phyloP scores from a whole-genome alignment of 345 rosid species.

The Aquilaria yunnanensis region DNA sequence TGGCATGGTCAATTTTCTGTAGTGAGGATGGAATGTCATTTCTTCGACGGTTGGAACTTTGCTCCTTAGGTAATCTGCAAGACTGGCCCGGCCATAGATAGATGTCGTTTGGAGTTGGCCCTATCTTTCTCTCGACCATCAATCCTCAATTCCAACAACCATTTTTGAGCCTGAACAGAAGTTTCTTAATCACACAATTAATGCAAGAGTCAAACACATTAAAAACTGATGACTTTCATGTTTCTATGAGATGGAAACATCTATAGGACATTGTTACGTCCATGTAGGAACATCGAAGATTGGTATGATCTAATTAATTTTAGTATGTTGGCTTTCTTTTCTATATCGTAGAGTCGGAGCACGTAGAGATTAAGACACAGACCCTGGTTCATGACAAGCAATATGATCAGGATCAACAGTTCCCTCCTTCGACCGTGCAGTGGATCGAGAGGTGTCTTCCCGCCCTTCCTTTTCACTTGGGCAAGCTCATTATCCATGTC shows the following conservation, averaged over 20 bases:
- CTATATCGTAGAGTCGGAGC: background rate
- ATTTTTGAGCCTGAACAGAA: background rate
- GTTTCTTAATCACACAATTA: background rate
- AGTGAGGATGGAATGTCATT: too few species aligned
- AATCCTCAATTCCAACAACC: too few species aligned
- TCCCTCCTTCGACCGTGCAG: slow-evolving; percentile 2
- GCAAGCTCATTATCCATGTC: too few species aligned
- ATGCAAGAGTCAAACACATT: background rate
- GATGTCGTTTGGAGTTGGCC: background rate
- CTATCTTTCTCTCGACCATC: slow-evolving; percentile 12
- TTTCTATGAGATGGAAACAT: slow-evolving; percentile 11
- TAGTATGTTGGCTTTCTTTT: too few species aligned
- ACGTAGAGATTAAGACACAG: background rate
- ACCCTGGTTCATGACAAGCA: slow-evolving; percentile 25
- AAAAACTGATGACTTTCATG: background rate
- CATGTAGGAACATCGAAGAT: too few species aligned
- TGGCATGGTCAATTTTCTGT: too few species aligned
- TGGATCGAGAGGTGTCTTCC: slow-evolving; percentile 23
- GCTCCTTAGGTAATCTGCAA: too few species aligned
- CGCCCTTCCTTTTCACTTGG: slow-evolving; percentile 16
- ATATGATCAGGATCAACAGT: background rate
- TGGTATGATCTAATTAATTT: background rate
- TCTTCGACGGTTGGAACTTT: too few species aligned
- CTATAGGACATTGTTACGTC: too few species aligned
- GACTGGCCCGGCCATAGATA: too few species aligned